Evolutionary conservation across 345 rosid genomes (phyloP).

Genomic region (Ceriops zippeliana): DNA sequence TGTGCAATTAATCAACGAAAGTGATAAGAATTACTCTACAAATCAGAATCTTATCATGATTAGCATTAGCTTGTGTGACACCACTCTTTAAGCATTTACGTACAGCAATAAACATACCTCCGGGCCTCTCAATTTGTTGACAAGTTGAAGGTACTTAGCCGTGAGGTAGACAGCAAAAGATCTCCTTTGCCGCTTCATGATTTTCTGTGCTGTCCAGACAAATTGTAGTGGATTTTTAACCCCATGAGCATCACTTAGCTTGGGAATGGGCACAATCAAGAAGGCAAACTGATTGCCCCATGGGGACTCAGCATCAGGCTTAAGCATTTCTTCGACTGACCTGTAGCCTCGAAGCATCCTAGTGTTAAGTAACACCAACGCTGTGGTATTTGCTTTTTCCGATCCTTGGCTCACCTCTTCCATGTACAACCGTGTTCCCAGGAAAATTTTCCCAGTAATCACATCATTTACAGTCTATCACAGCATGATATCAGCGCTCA

Average conservation of each 20-base stretch:
- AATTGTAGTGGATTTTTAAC: not conserved
- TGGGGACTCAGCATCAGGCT: conserved; percentile 27
- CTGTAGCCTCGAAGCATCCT: conserved; percentile 39
- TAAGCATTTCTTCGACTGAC: conserved; percentile 42
- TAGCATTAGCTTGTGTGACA: not conserved
- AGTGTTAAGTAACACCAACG: conserved; percentile 46
- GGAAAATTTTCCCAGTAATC: conserved; percentile 40
- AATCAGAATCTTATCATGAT: not conserved
- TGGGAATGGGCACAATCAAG: conserved; percentile 30
- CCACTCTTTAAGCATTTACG: not conserved
- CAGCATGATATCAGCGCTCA: not conserved
- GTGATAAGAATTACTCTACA: no score
- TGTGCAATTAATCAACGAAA: no score
- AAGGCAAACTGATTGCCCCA: conserved; percentile 49
- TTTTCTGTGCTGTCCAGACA: conserved; percentile 18
- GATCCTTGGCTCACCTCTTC: conserved; percentile 20
- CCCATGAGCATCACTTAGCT: conserved; percentile 2
- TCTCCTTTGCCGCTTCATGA: conserved; percentile 28
- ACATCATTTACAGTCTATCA: conserved; percentile 52
- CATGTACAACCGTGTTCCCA: conserved; percentile 49
- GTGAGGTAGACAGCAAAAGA: conserved; percentile 28
- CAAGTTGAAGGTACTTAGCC: conserved; percentile 21
- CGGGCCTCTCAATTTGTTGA: conserved; percentile 27
- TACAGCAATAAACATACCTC: not conserved
- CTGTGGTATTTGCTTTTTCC: conserved; percentile 23